These are phyloP conservation scores for Penicillium steckii DNA, from an alignment of 495 filamentous ascomycete species.

Conservation along the genomic window DNA sequence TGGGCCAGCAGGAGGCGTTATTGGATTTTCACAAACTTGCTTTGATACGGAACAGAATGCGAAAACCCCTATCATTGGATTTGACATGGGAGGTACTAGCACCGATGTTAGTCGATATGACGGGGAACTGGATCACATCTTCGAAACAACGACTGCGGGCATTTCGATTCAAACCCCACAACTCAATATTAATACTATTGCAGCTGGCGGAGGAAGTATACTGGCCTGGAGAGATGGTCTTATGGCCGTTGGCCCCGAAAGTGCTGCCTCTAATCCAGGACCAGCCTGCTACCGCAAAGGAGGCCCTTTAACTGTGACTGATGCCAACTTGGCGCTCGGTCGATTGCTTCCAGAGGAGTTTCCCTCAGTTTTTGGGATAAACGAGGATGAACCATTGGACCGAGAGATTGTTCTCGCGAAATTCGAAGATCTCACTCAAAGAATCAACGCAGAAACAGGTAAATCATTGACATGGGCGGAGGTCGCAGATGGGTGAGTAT, in stretches of 20 bases:
- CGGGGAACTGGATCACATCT: conserved; percentile 84
- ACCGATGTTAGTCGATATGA: conserved; percentile 79
- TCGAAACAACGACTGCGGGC: conserved; percentile 68
- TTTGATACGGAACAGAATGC: conserved; percentile 1
- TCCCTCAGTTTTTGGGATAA: conserved; percentile 10
- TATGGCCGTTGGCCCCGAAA: conserved; percentile 38
- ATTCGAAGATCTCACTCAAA: conserved; percentile 3
- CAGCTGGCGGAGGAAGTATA: conserved; percentile 42
- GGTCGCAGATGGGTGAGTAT: conserved; percentile 20
- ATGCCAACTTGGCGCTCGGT: conserved; percentile 40
- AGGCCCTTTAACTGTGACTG: conserved; percentile 38
- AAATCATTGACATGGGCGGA: conserved; percentile 27
- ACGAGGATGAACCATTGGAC: conserved; percentile 3
- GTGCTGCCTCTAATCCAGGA: conserved; percentile 20
- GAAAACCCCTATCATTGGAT: conserved; percentile 67
- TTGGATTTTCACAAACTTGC: conserved; percentile 13
- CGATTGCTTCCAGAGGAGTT: conserved; percentile 13
- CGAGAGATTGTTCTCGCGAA: conserved; percentile 1
- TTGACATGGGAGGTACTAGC: conserved; percentile 89
- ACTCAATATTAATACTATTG: conserved; percentile 38
- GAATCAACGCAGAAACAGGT: conserved; percentile 4
- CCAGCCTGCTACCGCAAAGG: conserved; percentile 23
- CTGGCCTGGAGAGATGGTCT: conserved; percentile 36
- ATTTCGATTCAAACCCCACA: conserved; percentile 31
- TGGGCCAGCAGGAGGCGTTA: conserved; percentile 68